Base-by-base conservation (phyloP, 805 yeast species). In the Ogataea pini region DNA sequence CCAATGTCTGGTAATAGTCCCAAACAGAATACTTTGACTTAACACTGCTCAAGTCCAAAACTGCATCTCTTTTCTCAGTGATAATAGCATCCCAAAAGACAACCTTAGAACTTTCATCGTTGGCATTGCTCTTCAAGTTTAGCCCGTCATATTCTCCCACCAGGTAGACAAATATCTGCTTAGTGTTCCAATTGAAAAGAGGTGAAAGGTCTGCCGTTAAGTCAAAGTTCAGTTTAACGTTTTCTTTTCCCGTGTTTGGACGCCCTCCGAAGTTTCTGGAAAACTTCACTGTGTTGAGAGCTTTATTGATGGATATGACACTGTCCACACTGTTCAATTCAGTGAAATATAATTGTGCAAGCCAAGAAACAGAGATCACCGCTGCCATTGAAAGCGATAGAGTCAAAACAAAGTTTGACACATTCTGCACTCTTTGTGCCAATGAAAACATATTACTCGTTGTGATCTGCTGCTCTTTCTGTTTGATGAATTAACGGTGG, bases 131-230 rank as follows among this genome's bases (percentile, higher is more conserved):
- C 58, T 43, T 61, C 61, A 1, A 72, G 75, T 36, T 74, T 60
- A 54, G 36, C 10, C 81, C 82, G 14, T 73, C 72, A 59, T 91
- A 91, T 61, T 89, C 92, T 1, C 95, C 96, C 2, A 95, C 87
- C 53, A 94, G 73, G 61, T 92, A 94, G 4, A 85, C 87, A 61
- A 94, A 92, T n/a, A 92, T 82, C 68, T 92, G 98, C 64, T 92
- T 92, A 10, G 99, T 94, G 69, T 92, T 94, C 97, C 97, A 92
- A 67, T 86, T 90, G 77, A 91, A 91, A 44, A 94, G 74, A 1
- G 89, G 83, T 1, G 87, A 64, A 52, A 92, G 73, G 67, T 92
- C 97, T 1, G 79, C 73, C 5, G 80, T 80, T 40, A 94, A 70
- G 63, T 89, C 96, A 60, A 94, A 90, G 10, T 70, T 69, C 33